Evolutionary conservation across 371 early-diverging fungal species (phyloP).

Genomic region (Mortierella sp.): DNA sequence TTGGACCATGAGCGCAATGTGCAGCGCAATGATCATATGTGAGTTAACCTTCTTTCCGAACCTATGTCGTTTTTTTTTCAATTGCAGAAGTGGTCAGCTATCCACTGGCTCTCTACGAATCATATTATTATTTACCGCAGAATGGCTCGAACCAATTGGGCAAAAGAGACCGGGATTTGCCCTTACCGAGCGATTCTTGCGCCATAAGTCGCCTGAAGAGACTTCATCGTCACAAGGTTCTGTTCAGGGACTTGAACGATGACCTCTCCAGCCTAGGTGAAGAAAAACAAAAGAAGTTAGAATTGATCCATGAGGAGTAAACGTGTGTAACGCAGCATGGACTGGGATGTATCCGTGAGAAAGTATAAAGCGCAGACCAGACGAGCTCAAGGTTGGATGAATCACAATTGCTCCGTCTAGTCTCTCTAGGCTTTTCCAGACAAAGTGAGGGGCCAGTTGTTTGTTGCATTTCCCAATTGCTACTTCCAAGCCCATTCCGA

Average conservation of each 20-base stretch:
- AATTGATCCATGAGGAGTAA: neutral
- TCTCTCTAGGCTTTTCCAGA: neutral
- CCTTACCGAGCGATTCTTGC: constrained; percentile 44
- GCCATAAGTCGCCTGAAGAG: constrained; percentile 47
- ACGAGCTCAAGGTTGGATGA: neutral
- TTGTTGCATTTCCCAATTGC: constrained; percentile 7
- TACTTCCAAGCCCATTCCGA: neutral
- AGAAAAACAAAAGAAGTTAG: neutral
- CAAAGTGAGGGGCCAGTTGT: neutral
- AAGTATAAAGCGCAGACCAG: neutral
- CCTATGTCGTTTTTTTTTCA: constrained; percentile 5
- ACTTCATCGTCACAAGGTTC: constrained; percentile 64
- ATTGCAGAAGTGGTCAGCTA: neutral
- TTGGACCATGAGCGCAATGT: constrained; percentile 60
- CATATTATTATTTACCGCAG: neutral
- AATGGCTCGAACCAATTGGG: neutral
- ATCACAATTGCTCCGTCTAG: neutral
- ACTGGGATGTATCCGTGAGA: neutral
- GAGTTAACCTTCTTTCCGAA: constrained; percentile 59
- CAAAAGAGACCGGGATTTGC: neutral
- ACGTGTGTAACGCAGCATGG: neutral
- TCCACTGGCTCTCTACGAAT: constrained; percentile 8
- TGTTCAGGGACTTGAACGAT: constrained; percentile 69
- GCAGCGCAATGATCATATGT: constrained; percentile 67
- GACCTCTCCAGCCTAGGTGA: constrained; percentile 65